Evolutionary conservation across 2,329 filamentous ascomycete species (phyloP), one percentile per base, ranked within the genome.

Genomic region (Calcarisporium arbuscula): DNA sequence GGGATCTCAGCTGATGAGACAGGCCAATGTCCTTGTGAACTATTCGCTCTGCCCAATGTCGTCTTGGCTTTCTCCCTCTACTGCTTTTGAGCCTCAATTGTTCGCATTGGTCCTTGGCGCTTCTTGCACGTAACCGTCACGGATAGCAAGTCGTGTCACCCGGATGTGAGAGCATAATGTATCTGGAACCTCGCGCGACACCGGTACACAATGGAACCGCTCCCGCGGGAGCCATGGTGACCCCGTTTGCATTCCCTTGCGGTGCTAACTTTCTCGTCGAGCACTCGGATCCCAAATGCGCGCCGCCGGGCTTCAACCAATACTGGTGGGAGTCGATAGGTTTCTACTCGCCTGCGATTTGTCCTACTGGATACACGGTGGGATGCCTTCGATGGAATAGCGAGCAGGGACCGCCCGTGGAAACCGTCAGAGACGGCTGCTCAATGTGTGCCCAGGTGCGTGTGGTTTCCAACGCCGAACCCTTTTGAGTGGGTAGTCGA

Each of bases 241-340:
- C 32, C 17, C 32, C 37, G 4, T 39, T 39, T 16, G 25, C 30
- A n/a, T 32, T 36, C 15, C 37, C 37, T 12, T 39, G 37, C 23
- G 37, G 32, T n/a, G n/a, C 26, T 15, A 20, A 35, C 22, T 36
- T 39, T 22, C 29, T 35, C 28, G 19, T 26, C 12, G 30, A 32
- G 14, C n/a, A 17, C 16, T 39, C 32, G 14, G 21, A 29, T n/a
- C 32, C 35, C 14, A 11, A 15, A n/a, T 39, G 37, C 28, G 37
- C 29, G 6, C 37, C 37, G 21, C 32, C 32, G 16, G 26, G 14
- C 17, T 39, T 34, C 18, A 23, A 39, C 4, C 14, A 29, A 19
- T 39, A 39, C 19, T 35, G 32, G 37, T 36, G 32, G 37, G 35
- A 32, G 19, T 32, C 32, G n/a, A 25, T 36, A 20, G 37, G 37